Evolutionary conservation across 371 early-diverging fungal species (phyloP), one percentile per base, ranked within the genome.

Genomic region (Smittium mucronatum): DNA sequence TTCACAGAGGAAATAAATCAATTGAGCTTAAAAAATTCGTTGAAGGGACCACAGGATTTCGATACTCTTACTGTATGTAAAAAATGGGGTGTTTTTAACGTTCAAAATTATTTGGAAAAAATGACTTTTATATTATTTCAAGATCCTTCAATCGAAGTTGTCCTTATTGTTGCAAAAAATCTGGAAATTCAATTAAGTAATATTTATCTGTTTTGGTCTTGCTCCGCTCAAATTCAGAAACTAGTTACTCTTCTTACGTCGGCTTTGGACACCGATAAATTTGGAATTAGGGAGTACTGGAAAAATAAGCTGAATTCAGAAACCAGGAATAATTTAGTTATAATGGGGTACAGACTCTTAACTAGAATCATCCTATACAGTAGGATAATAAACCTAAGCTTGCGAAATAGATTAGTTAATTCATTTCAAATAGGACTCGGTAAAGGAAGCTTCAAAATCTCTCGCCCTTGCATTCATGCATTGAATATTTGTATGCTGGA

Each of bases 401-500:
- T 88, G 31, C 83, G 88, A 63, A 90, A 94, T 64, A 86, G 86
- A 33, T 81, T 95, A 8, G 86, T 94, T 11, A 74, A 80, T 31
- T 84, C 90, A 0, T 91, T 95, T 71, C 86, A 88, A 59, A 78
- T 82, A 17, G 95, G 95, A 0, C 83, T 95, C 61, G 69, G 71
- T 17, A 84, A 83, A 29, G 81, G 87, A 30, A 89, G 91, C 73
- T 85, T 89, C 0, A 77, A 82, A 1, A 85, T 88, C 2, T 87
- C 91, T 0, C 86, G 87, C 61, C 83, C 85, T 15, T 94, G 95
- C 73, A 86, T 95, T 65, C 89, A 95, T 61, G 88, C 89, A 0
- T 76, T 97, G 36, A 85, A 84, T 16, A 78, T 94, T 0, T 89
- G 90, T 61, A 89, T 93, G 69, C 84, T 87, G 59, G 92, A 95